A percentile compares a stretch with the other conserved stretches of the same genome.
These are phyloP conservation scores for Thelonectria olida DNA, from an alignment of 2,329 filamentous ascomycete species.

Conservation along the genomic window DNA sequence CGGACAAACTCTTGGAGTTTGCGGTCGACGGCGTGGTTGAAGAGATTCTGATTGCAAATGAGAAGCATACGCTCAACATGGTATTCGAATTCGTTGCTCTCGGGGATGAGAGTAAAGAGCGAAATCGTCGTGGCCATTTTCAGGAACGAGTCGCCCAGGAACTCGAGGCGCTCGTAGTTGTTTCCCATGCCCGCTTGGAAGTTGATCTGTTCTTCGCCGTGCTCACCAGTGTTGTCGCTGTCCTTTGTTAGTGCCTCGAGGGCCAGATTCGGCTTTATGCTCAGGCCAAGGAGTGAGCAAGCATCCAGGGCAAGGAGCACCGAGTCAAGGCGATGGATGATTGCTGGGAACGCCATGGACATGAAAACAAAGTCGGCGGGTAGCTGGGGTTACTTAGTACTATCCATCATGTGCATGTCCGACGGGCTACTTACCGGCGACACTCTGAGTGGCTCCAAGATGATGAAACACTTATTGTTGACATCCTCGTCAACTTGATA, in stretches of 20 bases:
- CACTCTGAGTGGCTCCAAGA: conserved; percentile 79
- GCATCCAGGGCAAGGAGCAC: conserved; percentile 83
- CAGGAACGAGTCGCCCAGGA: conserved; percentile 91
- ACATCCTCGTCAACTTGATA: conserved; percentile 60
- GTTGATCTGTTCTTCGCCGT: conserved; percentile 72
- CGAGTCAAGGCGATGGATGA: conserved; percentile 85
- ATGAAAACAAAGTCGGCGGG: conserved; percentile 75
- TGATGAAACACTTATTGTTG: conserved; percentile 68
- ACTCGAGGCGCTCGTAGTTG: conserved; percentile 95
- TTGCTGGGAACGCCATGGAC: conserved; percentile 80
- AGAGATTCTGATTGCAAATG: conserved; percentile 91
- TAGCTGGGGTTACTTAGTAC: conserved; percentile 58
- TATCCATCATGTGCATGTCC: neutral
- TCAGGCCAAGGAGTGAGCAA: conserved; percentile 70
- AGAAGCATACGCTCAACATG: conserved; percentile 92
- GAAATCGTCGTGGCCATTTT: conserved; percentile 96
- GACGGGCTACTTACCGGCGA: conserved; percentile 70
- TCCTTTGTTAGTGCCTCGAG: conserved; percentile 94
- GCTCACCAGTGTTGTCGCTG: conserved; percentile 83
- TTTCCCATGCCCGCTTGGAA: conserved; percentile 87
- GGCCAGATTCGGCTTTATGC: conserved; percentile 73
- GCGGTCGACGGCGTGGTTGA: conserved; percentile 75
- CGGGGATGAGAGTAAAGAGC: conserved; percentile 78
- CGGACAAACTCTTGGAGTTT: conserved; percentile 80
- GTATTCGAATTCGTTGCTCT: conserved; percentile 84